phyloP scores from a whole-genome alignment of 192 early-diverging fungal genomes.

The Gaertneriomyces semiglobifer region DNA sequence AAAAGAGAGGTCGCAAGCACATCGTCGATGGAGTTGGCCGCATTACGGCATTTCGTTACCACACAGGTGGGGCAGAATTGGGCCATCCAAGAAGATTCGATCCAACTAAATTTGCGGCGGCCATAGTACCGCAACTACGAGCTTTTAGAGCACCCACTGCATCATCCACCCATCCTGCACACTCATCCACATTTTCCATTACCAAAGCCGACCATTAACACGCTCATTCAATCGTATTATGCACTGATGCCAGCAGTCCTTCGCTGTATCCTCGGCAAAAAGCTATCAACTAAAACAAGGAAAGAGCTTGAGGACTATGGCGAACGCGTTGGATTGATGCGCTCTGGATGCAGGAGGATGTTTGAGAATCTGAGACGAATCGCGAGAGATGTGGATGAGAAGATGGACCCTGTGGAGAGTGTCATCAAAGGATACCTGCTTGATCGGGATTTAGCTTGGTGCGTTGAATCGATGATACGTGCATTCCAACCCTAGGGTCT shows the following conservation, averaged over 20 bases:
- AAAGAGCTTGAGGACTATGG: conserved; percentile 50
- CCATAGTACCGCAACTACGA: conserved; percentile 50
- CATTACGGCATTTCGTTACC: conserved; percentile 19
- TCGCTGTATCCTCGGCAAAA: conserved; percentile 52
- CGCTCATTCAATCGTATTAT: conserved; percentile 50
- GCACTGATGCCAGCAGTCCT: conserved; percentile 41
- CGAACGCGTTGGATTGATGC: conserved; percentile 28
- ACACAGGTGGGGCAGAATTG: conserved; percentile 28
- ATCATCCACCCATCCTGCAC: conserved; percentile 36
- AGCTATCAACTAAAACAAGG: conserved; percentile 44
- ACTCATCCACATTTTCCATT: conserved; percentile 45
- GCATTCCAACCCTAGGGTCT: conserved; percentile 2
- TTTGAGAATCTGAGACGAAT: conserved; percentile 68
- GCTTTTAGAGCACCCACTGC: conserved; percentile 42
- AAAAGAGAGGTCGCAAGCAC: too few species aligned
- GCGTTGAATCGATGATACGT: not conserved
- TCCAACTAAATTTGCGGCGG: not conserved
- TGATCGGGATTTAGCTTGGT: too few species aligned
- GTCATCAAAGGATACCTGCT: conserved; percentile 41
- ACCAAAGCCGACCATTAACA: conserved; percentile 19
- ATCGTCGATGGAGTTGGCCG: not conserved
- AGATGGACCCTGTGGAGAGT: conserved; percentile 49
- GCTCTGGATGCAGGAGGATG: conserved; percentile 49
- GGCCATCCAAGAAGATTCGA: not conserved
- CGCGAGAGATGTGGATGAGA: conserved; percentile 56